Evolutionary conservation across 306 rosid species (phyloP), one percentile per base, ranked within the genome.

Genomic region (Pterocarpus macrocarpus): DNA sequence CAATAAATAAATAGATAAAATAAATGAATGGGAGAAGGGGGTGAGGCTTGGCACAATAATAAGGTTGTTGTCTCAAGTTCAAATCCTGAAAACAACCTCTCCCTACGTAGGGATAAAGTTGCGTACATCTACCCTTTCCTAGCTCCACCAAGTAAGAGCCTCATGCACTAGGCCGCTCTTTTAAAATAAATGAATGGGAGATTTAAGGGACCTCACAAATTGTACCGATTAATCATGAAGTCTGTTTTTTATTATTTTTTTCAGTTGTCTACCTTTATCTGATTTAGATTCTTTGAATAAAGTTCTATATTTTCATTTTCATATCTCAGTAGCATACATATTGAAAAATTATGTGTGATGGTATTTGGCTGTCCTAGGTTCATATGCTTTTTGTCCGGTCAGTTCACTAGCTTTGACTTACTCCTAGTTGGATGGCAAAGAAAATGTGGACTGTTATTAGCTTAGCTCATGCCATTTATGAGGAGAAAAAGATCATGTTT

Each of bases 281-380:
- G 57, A 50, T 1, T 11, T 15, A 14, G 57, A 50, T 50, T 50
- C n/a, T 50, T 62, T 80, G 45, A 59, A 49, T 71, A 12, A 35
- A 4, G 6, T 32, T 44, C 9, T 16, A 36, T 28, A 59, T 79
- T 79, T 34, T 4, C 15, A 52, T 57, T 39, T 30, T 9, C 32
- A 50, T 58, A 30, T 5, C 67, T 67, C 45, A 5, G 59, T 55
- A 39, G 22, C 38, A 52, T 44, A 64, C 32, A 53, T 13, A 76
- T 62, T 52, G 53, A 17, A 16, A 63, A 57, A 53, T 41, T 61
- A 67, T 64, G 43, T 12, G 33, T 71, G 67, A 69, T 82, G 82
- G 62, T 39, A 41, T 76, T 76, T 62, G 82, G 47, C 53, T 34
- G 16, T 71, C 39, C 6, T 56, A n/a, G 67, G 41, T 80, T 52